Percentiles rank a stretch among this genome's conserved stretches.
Conservation (phyloP, 139 green algal species). For the Diplosphaera chodatii region DNA sequence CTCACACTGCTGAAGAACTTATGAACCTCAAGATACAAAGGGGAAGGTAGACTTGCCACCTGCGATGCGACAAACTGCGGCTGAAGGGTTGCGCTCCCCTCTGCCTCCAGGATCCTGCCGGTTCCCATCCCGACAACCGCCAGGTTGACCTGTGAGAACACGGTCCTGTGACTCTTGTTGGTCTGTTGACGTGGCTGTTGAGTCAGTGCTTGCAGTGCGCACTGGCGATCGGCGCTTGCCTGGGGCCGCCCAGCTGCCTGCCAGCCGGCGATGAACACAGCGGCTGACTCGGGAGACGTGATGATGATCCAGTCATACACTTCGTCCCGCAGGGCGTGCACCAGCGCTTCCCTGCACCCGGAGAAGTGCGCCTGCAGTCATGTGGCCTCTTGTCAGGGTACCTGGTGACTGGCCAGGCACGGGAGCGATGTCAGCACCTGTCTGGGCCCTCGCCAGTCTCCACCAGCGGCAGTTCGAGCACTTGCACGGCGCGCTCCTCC, state of each 20-base stretch:
- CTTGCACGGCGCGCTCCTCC: slow-evolving; percentile 28
- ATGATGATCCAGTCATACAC: slow-evolving; percentile 73
- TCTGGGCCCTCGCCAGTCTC: slow-evolving; percentile 67
- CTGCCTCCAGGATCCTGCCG: slow-evolving; percentile 42
- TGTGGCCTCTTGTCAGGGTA: no score
- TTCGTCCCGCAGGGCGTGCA: slow-evolving; percentile 2
- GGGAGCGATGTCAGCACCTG: no score
- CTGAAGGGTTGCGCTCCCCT: slow-evolving; percentile 12
- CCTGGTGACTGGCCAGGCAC: no score
- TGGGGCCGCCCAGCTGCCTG: slow-evolving; percentile 48
- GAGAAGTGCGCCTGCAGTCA: slow-evolving; percentile 11
- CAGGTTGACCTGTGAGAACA: slow-evolving; percentile 43
- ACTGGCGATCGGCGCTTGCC: slow-evolving; percentile 5
- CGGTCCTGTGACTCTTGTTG: no score
- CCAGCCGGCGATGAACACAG: slow-evolving; percentile 80
- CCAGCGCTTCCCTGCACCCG: slow-evolving; percentile 2
- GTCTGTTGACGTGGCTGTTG: no score
- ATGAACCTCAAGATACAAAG: no score
- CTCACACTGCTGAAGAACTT: no score
- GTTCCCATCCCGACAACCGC: slow-evolving; percentile 77
- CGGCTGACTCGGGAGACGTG: slow-evolving; percentile 78
- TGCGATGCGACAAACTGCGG: slow-evolving; percentile 11
- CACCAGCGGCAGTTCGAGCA: slow-evolving; percentile 77
- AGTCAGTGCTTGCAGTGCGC: background rate
- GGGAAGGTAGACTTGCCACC: no score